phyloP scores from a whole-genome alignment of 78 protist genomes.

The Creolimax fragrantissima region DNA sequence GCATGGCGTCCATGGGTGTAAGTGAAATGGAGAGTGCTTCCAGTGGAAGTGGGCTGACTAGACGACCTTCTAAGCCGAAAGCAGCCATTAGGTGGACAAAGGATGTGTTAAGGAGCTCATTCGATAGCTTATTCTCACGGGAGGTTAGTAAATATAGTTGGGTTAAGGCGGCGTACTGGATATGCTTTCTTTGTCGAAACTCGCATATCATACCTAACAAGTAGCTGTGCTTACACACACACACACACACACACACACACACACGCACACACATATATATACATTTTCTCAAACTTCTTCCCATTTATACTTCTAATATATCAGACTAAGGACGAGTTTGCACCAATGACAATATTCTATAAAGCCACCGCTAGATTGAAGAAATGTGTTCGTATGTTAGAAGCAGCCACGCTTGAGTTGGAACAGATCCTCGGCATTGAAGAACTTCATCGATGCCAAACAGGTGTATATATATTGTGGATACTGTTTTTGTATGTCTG shows the following conservation, averaged over 20 bases:
- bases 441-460: background rate
- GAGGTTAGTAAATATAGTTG: too few species aligned
- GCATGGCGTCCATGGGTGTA: background rate
- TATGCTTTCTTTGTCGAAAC: too few species aligned
- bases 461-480: background rate
- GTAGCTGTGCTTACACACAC: background rate
- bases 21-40: background rate
- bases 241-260: background rate
- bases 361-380: background rate
- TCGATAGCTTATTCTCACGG: background rate
- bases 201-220: too few species aligned
- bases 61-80: background rate
- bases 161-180: too few species aligned
- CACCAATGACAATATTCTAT: background rate
- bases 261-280: background rate
- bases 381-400: background rate
- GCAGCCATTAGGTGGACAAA: background rate
- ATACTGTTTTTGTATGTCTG: background rate
- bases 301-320: background rate
- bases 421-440: conserved; percentile 8
- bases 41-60: too few species aligned
- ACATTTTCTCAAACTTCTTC: background rate
- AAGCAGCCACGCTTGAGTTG: background rate
- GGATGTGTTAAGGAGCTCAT: background rate
- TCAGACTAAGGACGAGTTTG: background rate